Evolutionary conservation across 148 eudicot species (phyloP), one percentile per base, ranked within the genome.

Genomic region (Vaccinium myrtillus): DNA sequence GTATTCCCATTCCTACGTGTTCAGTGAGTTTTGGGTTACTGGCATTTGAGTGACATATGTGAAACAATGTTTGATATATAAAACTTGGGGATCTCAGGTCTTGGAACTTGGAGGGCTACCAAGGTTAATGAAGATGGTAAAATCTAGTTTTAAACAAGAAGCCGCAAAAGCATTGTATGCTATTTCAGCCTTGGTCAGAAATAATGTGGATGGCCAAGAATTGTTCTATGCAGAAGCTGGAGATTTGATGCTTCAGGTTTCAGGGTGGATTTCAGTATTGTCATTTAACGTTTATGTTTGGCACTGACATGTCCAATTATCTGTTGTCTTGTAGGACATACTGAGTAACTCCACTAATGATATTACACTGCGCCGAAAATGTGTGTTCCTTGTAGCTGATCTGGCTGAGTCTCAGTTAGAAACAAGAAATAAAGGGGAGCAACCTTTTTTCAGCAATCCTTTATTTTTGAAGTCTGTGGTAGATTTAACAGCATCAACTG

Each of bases 91-190:
- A 55, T 77, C 19, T 83, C 90, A 94, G 99, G 88, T 93, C 77
- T 71, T 94, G 88, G 92, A 91, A 82, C 90, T 86, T 73, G 94
- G 95, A 50, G 88, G 91, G 48, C 86, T 96, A 58, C 55, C 87
- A 65, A 91, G 87, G 89, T 91, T 96, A 76, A 90, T 94, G 83
- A 88, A 87, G 88, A 92, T 94, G 97, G 93, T 91, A 79, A 90
- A 75, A 56, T 93, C 99, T 82, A 90, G 91, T 86, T 84, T 25
- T 82, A 86, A 69, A 30, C 97, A 93, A 85, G 99, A 94, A 89
- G 98, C 98, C 84, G 89, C 55, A 75, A 96, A 93, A 89, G 98
- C 99, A 54, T 83, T 96, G 77, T 92, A 86, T 91, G 99, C 99
- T 59, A 87, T 96, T 88, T 96, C 99, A 80, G 95, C 99, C 75